Evolutionary conservation across 192 early-diverging fungal genomes (phyloP), one percentile per base, ranked within the genome.

Genomic region (Physocladia obscura): DNA sequence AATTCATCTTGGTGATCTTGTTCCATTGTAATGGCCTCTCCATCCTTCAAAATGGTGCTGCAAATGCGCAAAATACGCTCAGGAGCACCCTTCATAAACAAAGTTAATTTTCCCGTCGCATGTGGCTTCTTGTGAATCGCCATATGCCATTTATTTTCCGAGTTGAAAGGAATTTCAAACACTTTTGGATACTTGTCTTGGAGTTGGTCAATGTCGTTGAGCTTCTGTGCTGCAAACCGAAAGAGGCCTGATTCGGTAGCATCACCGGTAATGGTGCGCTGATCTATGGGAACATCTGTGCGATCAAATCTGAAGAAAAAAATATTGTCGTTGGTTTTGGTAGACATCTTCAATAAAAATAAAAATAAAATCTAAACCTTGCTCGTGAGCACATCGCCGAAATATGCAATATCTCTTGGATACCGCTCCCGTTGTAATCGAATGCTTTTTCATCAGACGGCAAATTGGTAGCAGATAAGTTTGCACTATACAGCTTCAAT

Each of bases 131-230:
- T 49, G 74, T 96, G 93, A 63, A 98, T 91, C 6, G 92, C 88
- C 85, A 96, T 89, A 68, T 87, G 88, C 94, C 92, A 95, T 76
- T 98, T 98, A 87, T 90, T 95, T 30, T 78, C 71, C 27, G 91
- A 92, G 83, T 93, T 96, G 86, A 98, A 96, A 13, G 96, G 94
- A 38, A 96, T 88, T 78, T 96, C 95, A 80, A 95, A 92, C 68
- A 94, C 92, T 79, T 94, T 95, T 50, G 91, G 89, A 70, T 91
- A 91, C 35, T 54, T 44, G 19, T 88, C 84, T 35, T 70, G 58
- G 27, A 81, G 38, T 21, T 83, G 73, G 77, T 96, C 94, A 82
- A 92, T 92, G 62, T 91, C 82, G 11, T 57, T 8, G 34, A 95
- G 77, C 69, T 89, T 86, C 40, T 79, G 69, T 24, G 88, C 84